These are phyloP conservation scores for Halophytophthora batemanensis DNA, from an alignment of 352 stramenopile genomes.

Conservation along the genomic window DNA sequence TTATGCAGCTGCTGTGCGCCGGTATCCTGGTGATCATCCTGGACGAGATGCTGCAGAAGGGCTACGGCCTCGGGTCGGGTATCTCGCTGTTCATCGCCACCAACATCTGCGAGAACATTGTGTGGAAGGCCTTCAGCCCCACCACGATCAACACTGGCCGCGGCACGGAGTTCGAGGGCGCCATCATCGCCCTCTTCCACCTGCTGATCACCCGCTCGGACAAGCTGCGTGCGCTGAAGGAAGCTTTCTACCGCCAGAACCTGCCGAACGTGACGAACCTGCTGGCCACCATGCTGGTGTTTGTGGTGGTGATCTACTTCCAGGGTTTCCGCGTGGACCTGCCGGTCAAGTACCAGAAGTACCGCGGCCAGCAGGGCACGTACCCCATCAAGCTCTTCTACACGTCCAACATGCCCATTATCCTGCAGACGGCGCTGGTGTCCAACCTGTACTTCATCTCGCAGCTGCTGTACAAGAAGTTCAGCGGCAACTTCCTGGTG, in stretches of 20 bases:
- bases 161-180: slow-evolving; percentile 99
- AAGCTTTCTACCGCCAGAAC: slow-evolving; percentile 99
- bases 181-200: slow-evolving; percentile 99
- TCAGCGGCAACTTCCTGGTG: slow-evolving; percentile 97
- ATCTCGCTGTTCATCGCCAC: slow-evolving; percentile 99
- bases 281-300: slow-evolving; percentile 98
- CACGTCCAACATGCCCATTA: slow-evolving; percentile 99
- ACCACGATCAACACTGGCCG: slow-evolving; percentile 99
- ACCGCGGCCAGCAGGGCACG: slow-evolving; percentile 97
- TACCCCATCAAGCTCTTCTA: slow-evolving; percentile 99
- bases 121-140: slow-evolving; percentile 99
- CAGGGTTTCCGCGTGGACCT: slow-evolving; percentile 95
- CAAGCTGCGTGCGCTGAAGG: slow-evolving; percentile 97
- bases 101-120: slow-evolving; percentile 99
- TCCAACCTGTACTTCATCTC: slow-evolving; percentile 99
- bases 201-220: slow-evolving; percentile 97
- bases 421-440: slow-evolving; percentile 97
- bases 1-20: slow-evolving; percentile 97
- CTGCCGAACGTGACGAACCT: slow-evolving; percentile 99
- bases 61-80: slow-evolving; percentile 97
- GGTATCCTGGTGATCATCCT: slow-evolving; percentile 99
- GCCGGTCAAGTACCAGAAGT: slow-evolving; percentile 98
- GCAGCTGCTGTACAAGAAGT: slow-evolving; percentile 99
- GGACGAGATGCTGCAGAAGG: slow-evolving; percentile 99
- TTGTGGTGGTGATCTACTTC: slow-evolving; percentile 99